phyloP scores from a whole-genome alignment of 148 eudicot genomes.

The Cornus controversa region DNA sequence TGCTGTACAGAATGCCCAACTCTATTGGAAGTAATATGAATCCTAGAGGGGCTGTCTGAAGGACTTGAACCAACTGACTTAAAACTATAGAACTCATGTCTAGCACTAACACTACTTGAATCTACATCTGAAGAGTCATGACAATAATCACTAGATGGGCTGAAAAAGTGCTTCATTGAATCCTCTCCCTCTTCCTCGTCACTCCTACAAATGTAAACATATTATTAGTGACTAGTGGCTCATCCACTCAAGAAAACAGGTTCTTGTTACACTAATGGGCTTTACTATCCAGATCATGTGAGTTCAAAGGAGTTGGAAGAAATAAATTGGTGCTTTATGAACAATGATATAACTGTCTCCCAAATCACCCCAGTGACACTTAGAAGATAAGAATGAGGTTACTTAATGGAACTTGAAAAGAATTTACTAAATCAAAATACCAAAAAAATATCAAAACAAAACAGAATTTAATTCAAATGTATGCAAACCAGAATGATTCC shows the following conservation, averaged over 20 bases:
- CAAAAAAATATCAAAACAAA: neutral
- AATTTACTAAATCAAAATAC: neutral
- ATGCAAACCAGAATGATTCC: neutral
- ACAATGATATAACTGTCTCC: neutral
- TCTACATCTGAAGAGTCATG: slow-evolving; percentile 70
- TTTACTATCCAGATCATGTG: neutral
- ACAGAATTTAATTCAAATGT: neutral
- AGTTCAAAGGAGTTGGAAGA: slow-evolving; percentile 5
- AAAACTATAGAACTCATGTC: slow-evolving; percentile 58
- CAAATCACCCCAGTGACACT: neutral
- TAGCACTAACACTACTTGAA: slow-evolving; percentile 70
- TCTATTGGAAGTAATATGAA: slow-evolving; percentile 62
- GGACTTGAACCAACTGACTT: slow-evolving; percentile 79
- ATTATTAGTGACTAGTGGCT: neutral
- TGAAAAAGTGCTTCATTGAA: slow-evolving; percentile 49
- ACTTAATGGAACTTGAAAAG: neutral
- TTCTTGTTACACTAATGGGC: neutral
- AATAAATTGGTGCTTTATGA: neutral
- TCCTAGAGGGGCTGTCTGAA: slow-evolving; percentile 87
- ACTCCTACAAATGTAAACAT: slow-evolving; percentile 51
- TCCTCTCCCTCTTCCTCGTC: slow-evolving; percentile 77
- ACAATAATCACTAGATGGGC: slow-evolving; percentile 55
- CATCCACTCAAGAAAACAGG: neutral
- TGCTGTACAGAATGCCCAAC: slow-evolving; percentile 62
- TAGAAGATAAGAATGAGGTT: neutral